Percentiles rank a stretch among this genome's conserved stretches.
Conservation (phyloP, 805 yeast species). For the Myxozyma neotropica region DNA sequence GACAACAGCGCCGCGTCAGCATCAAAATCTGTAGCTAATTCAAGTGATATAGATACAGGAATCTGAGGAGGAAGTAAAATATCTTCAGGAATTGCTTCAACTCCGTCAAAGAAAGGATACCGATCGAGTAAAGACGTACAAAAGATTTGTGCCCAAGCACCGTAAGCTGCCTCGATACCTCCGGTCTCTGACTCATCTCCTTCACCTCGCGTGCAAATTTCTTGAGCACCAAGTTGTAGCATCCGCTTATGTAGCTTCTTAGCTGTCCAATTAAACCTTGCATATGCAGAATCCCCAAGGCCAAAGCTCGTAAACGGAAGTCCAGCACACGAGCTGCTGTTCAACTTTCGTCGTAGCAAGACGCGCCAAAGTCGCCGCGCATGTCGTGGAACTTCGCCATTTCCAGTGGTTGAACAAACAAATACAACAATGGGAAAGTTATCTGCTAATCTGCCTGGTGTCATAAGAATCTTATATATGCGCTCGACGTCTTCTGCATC, state of each 20-base stretch:
- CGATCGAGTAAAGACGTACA: slow-evolving; percentile 39
- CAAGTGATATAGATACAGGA: slow-evolving; percentile 40
- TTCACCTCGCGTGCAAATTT: slow-evolving; percentile 74
- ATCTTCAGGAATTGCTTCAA: slow-evolving; percentile 42
- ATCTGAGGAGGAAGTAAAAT: slow-evolving; percentile 48
- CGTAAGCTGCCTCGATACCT: slow-evolving; percentile 69
- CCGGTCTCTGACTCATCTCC: slow-evolving; percentile 84
- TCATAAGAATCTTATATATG: slow-evolving; percentile 25
- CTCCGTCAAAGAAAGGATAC: slow-evolving; percentile 26
- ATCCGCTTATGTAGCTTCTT: slow-evolving; percentile 78
- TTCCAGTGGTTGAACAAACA: slow-evolving; percentile 90
- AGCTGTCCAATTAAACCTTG: slow-evolving; percentile 85
- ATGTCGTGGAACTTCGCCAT: slow-evolving; percentile 87
- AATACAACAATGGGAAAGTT: slow-evolving; percentile 52
- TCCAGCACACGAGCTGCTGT: slow-evolving; percentile 62
- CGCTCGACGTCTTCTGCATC: slow-evolving; percentile 56
- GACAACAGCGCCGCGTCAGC: not conserved
- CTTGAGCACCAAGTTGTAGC: slow-evolving; percentile 77
- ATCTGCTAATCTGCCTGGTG: slow-evolving; percentile 36
- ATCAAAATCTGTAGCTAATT: not conserved
- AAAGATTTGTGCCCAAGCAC: slow-evolving; percentile 57
- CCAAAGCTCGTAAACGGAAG: slow-evolving; percentile 76
- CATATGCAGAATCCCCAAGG: slow-evolving; percentile 90
- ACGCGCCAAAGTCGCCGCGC: slow-evolving; percentile 74
- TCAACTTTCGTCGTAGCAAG: slow-evolving; percentile 65